phyloP scores from a whole-genome alignment of 768 basidiomycete species.

The Paxillus ammoniavirescens region DNA sequence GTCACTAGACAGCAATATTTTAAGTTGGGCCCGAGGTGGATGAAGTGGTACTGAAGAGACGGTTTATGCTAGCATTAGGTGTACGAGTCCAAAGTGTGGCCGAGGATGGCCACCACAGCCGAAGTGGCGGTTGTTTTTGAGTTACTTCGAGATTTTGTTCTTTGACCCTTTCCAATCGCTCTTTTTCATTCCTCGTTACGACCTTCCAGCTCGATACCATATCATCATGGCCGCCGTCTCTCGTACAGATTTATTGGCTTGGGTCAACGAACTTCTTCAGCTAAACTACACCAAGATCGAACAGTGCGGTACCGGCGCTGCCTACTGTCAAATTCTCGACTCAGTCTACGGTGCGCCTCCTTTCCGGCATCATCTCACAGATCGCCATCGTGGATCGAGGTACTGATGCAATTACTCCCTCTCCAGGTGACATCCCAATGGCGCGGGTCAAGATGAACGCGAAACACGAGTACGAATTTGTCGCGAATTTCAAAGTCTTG shows the following conservation, averaged over 20 bases:
- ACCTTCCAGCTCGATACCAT: slow-evolving; percentile 10
- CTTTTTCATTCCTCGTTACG: slow-evolving; percentile 5
- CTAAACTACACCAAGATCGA: slow-evolving; percentile 91
- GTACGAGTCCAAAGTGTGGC: no score
- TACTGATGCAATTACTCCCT: slow-evolving; percentile 10
- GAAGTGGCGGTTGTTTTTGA: slow-evolving; percentile 1
- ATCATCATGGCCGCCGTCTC: slow-evolving; percentile 58
- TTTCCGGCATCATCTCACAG: slow-evolving; percentile 11
- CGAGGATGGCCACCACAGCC: neutral
- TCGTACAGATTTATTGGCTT: slow-evolving; percentile 83
- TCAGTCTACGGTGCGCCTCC: slow-evolving; percentile 78
- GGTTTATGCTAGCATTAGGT: no score
- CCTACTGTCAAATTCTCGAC: slow-evolving; percentile 94
- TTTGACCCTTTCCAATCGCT: slow-evolving; percentile 6
- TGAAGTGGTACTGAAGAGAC: neutral
- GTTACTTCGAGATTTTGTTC: neutral
- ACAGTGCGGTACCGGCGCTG: slow-evolving; percentile 87
- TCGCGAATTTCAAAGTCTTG: slow-evolving; percentile 94
- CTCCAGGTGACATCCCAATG: slow-evolving; percentile 87
- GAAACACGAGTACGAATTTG: slow-evolving; percentile 92
- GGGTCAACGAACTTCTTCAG: slow-evolving; percentile 93
- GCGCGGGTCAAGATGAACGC: slow-evolving; percentile 92
- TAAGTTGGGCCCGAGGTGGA: neutral
- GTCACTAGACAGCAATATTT: neutral
- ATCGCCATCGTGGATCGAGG: slow-evolving; percentile 15